Base-by-base conservation (phyloP, 805 yeast genomes). In the Suhomyces pyralidae region DNA sequence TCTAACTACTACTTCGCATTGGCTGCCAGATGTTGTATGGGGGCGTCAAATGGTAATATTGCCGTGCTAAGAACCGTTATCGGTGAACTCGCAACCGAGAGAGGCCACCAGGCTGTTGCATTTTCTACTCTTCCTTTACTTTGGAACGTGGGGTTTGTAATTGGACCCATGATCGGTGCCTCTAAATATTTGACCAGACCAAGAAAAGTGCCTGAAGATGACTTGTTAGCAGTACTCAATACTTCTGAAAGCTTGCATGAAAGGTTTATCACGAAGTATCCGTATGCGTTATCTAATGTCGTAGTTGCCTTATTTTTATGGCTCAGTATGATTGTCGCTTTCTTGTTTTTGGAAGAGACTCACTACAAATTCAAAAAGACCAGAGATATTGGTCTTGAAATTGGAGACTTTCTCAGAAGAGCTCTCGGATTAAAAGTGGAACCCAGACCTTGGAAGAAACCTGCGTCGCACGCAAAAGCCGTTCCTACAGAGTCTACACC, bases 11-110 rank as follows among this genome's bases (percentile, higher is more conserved):
- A 74, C 58, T 70, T 74, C 67, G 88, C 88, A 0, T 57, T 84
- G 3, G 59, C 69, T 12, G 81, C 88, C 8, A 70, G 88, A 59
- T 70, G 78, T 19, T 55, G 77, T 43, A 77, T 81, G 68, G 90
- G 90, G 0, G 66, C 79, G 2, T 65, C 84, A 42, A 84, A 84
- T 61, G 90, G 88, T 6, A 84, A 84, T 61, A 80, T 83, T 7
- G 83, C 85, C 0, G 87, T 84, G n/a, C 61, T 84, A 30, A 68
- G 89, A 62, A 84, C 89, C 0, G 67, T 77, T 47, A 71, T 84
- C 45, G 89, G 88, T 2, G 90, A 84, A 61, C 65, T 82, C 14
- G 85, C 86, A 3, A 65, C 68, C 5, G 80, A 83, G 52, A 71
- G 81, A 49, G 70, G 73, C 34, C 88, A 84, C 61, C 87, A 84